Evolutionary conservation across 805 yeast species (phyloP).

Genomic region (Candida ortonii): DNA sequence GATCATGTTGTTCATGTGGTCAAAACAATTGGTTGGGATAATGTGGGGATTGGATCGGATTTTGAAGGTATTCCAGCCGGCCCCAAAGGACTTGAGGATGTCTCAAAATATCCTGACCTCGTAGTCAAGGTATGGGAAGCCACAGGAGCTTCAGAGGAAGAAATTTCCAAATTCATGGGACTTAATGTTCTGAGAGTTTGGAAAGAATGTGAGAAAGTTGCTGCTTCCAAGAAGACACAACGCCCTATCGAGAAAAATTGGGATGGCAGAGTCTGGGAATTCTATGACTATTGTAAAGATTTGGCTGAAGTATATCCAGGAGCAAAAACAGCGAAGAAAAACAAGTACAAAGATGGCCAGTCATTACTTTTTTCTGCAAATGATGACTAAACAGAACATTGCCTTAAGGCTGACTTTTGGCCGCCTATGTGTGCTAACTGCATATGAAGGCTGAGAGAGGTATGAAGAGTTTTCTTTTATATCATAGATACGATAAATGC

Average conservation of each 20-base stretch:
- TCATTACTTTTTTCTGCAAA: constrained; percentile 13
- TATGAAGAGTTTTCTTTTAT: too few relatives aligned
- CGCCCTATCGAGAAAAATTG: constrained; percentile 37
- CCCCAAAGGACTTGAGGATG: constrained; percentile 50
- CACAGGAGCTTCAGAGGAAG: constrained; percentile 41
- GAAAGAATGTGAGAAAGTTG: constrained; percentile 38
- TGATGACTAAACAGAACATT: constrained; percentile 2
- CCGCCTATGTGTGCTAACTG: too few relatives aligned
- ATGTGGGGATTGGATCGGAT: constrained; percentile 51
- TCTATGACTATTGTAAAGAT: constrained; percentile 30
- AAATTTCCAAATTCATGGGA: constrained; percentile 43
- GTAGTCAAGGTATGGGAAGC: constrained; percentile 35
- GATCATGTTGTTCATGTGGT: constrained; percentile 44
- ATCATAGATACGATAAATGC: too few relatives aligned
- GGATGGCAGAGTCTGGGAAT: constrained; percentile 40
- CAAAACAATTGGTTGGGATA: constrained; percentile 47
- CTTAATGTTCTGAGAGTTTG: constrained; percentile 45
- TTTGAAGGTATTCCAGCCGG: constrained; percentile 51
- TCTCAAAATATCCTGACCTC: constrained; percentile 52
- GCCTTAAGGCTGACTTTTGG: not conserved
- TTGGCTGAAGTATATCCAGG: constrained; percentile 40
- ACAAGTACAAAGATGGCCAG: constrained; percentile 23
- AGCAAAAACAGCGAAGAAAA: constrained; percentile 15
- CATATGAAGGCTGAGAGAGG: too few relatives aligned
- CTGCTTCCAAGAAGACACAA: constrained; percentile 30